Evolutionary conservation across 1,284 basidiomycete genomes (phyloP), one percentile per base, ranked within the genome.

Genomic region (Ustilago cynodontis): DNA sequence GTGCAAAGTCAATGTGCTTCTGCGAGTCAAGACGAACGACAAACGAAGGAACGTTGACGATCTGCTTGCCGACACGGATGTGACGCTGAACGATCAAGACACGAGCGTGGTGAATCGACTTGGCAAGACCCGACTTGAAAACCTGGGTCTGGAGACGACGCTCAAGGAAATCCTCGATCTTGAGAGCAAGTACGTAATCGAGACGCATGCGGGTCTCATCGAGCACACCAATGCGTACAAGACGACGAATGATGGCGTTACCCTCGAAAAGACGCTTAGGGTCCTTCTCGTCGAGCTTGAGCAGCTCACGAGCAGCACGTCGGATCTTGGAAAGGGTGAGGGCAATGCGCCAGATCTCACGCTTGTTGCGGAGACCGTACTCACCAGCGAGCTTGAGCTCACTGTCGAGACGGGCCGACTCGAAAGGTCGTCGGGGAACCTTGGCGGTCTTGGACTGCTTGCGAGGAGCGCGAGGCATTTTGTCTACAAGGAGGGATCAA

Each of bases 91-190:
- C 90, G 89, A 99, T 99, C 86, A 99, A 90, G 79, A 96, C 94
- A 89, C 96, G 93, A 65, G 97, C 97, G 88, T 99, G 97, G 88
- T 99, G 97, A 85, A 99, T 98, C 83, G 91, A 93, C 92, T 98
- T 98, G 77, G 97, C 97, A 80, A 99, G 90, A 82, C 95, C 95
- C 79, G 91, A 92, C 91, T 99, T 99, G 93, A 98, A 99, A 84
- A 99, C 97, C 90, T 98, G 97, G 65, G 97, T 99, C 90, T 99
- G 97, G 85, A 99, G 89, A 85, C 97, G 90, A 84, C 97, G 92
- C 91, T 99, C 97, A 91, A 99, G 92, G 92, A 99, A 99, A 89
- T 99, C 96, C 89, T 99, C 96, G 84, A 98, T 93, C 90, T 98
- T 98, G 87, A 98, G 90, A 68, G 95, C 95, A 87, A 99, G 90